A percentile compares a stretch with the other conserved stretches of the same genome.
Conservation (phyloP, 2,329 filamentous ascomycete genomes). For the Monosporascus sp. region DNA sequence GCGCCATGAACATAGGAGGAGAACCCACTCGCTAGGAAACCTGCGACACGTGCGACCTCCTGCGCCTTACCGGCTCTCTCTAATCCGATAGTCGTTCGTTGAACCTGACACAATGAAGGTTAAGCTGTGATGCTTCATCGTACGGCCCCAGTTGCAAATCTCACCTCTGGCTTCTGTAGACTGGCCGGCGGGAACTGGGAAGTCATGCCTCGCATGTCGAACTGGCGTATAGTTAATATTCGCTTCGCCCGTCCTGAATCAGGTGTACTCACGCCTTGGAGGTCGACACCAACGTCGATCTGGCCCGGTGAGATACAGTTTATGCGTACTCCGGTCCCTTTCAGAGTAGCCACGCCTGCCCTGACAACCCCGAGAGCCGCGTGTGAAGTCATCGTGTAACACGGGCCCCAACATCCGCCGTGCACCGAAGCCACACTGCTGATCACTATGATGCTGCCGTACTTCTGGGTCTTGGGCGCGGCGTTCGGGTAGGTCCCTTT, state of each 20-base stretch:
- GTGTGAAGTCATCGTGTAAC: conserved; percentile 56
- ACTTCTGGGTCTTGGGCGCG: conserved; percentile 53
- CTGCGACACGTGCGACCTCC: conserved; percentile 55
- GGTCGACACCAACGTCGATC: conserved; percentile 34
- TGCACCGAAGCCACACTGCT: conserved; percentile 51
- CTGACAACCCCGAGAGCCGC: conserved; percentile 57
- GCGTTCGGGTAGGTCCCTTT: conserved; percentile 55
- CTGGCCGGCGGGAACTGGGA: conserved; percentile 51
- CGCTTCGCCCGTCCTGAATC: background rate
- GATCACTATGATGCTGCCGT: conserved; percentile 59
- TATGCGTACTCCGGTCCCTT: conserved; percentile 53
- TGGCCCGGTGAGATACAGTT: conserved; percentile 45
- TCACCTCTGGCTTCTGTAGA: conserved; percentile 43
- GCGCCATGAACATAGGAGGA: conserved; percentile 57
- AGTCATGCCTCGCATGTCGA: conserved; percentile 45
- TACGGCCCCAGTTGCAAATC: conserved; percentile 1
- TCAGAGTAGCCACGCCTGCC: conserved; percentile 51
- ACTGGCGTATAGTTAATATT: conserved; percentile 17
- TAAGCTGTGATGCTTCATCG: background rate
- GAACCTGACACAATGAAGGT: conserved; percentile 23
- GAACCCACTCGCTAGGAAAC: conserved; percentile 59
- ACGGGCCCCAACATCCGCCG: conserved; percentile 54
- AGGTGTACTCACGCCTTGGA: conserved; percentile 34
- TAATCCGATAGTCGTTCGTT: conserved; percentile 48
- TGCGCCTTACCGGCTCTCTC: conserved; percentile 52